These are phyloP conservation scores for Malus orientalis DNA, from an alignment of 306 rosid genomes.

Conservation along the genomic window DNA sequence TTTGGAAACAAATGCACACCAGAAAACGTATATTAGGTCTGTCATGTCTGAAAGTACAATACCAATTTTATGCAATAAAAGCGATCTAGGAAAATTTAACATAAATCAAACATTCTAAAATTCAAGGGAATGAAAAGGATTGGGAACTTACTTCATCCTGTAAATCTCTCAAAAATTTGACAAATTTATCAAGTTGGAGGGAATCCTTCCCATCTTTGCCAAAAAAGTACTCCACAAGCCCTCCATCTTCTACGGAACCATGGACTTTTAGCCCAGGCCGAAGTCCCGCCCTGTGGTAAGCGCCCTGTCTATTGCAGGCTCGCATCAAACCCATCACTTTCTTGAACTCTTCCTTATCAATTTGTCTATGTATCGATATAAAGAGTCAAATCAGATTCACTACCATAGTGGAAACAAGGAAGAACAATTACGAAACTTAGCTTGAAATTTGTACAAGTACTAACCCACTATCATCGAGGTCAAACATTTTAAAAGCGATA, in stretches of 20 bases:
- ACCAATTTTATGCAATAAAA: not conserved
- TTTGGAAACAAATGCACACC: not conserved
- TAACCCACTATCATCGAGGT: constrained; percentile 60
- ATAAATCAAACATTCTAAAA: not conserved
- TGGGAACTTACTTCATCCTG: constrained; percentile 50
- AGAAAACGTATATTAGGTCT: not conserved
- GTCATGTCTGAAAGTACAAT: not conserved
- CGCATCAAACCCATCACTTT: constrained; percentile 94
- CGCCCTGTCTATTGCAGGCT: constrained; percentile 67
- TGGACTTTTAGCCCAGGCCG: constrained; percentile 47
- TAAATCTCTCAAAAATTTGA: constrained; percentile 56
- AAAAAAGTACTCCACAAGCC: constrained; percentile 74
- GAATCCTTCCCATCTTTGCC: constrained; percentile 57
- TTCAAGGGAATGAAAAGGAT: not conserved
- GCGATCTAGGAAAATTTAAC: not conserved
- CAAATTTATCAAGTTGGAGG: constrained; percentile 61
- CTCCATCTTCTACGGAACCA: constrained; percentile 81
- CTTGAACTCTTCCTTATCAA: constrained; percentile 82
- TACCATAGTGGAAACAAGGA: not conserved
- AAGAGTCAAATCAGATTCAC: not conserved
- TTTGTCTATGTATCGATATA: constrained; percentile 35
- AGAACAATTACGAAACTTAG: not conserved
- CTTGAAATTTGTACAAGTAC: constrained; percentile 23
- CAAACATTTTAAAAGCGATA: constrained; percentile 82
- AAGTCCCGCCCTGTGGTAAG: constrained; percentile 57